These are phyloP conservation scores for Hamamelis virginiana DNA, from an alignment of 164 flowering plant genomes.

Conservation along the genomic window DNA sequence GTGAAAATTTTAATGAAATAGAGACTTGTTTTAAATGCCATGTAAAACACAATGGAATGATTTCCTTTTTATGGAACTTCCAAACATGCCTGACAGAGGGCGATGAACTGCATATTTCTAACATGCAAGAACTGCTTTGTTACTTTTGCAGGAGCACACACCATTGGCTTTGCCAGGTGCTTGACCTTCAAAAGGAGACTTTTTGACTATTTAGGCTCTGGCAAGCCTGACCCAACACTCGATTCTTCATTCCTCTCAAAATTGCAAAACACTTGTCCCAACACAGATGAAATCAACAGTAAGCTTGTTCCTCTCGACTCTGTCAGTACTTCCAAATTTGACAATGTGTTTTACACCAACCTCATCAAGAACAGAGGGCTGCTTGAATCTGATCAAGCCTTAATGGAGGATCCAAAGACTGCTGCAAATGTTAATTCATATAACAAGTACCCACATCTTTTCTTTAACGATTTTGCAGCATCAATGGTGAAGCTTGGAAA, in stretches of 20 bases:
- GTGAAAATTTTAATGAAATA: too few species aligned
- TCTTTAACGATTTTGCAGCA: constrained; percentile 51
- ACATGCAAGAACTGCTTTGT: background rate
- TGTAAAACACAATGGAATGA: background rate
- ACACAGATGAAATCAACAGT: constrained; percentile 34
- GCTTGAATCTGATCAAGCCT: constrained; percentile 73
- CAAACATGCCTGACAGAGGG: too few species aligned
- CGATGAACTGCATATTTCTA: background rate
- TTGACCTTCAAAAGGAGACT: constrained; percentile 65
- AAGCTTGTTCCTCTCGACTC: constrained; percentile 61
- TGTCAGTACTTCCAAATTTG: constrained; percentile 42
- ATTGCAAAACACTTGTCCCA: constrained; percentile 53
- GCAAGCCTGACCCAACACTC: constrained; percentile 62
- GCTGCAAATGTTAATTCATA: constrained; percentile 52
- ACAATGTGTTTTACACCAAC: constrained; percentile 55
- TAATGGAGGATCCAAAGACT: constrained; percentile 38
- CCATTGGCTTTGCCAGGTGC: constrained; percentile 75
- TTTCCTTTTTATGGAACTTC: background rate
- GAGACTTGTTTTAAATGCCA: background rate
- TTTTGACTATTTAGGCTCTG: constrained; percentile 56
- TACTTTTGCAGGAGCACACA: constrained; percentile 58
- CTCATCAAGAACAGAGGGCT: constrained; percentile 52
- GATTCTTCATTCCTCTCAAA: constrained; percentile 41
- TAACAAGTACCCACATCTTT: constrained; percentile 40
- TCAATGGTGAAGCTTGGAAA: constrained; percentile 66